Conservation (phyloP, 805 yeast species). For the Barnettozyma sucrosica region DNA sequence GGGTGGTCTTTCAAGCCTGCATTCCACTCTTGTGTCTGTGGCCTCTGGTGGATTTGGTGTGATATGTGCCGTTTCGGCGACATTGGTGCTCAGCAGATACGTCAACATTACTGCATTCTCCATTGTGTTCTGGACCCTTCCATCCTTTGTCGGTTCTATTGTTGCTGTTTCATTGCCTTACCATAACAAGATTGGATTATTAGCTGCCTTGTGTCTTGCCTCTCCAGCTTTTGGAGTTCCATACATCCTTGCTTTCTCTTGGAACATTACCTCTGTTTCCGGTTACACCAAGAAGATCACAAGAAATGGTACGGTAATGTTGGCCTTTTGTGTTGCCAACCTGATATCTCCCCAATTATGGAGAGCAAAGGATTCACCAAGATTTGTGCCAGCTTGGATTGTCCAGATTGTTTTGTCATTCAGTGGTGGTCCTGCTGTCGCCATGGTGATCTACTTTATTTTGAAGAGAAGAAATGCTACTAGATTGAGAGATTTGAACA, state of each 20-base stretch:
- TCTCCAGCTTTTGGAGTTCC: slow-evolving; percentile 39
- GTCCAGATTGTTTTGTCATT: slow-evolving; percentile 52
- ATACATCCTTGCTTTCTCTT: slow-evolving; percentile 33
- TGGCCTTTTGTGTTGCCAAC: slow-evolving; percentile 43
- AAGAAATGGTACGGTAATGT: slow-evolving; percentile 40
- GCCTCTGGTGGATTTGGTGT: slow-evolving; percentile 47
- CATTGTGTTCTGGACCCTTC: slow-evolving; percentile 34
- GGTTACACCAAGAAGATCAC: slow-evolving; percentile 48
- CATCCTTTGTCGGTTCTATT: slow-evolving; percentile 41
- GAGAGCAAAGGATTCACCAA: slow-evolving; percentile 42
- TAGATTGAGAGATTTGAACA: slow-evolving; percentile 27
- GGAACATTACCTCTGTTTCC: slow-evolving; percentile 32
- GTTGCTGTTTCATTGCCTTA: slow-evolving; percentile 40
- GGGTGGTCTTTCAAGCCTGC: slow-evolving; percentile 38
- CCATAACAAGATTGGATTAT: slow-evolving; percentile 38
- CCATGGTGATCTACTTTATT: slow-evolving; percentile 39
- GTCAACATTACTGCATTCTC: slow-evolving; percentile 35
- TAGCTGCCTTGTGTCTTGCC: slow-evolving; percentile 45
- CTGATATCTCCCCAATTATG: slow-evolving; percentile 54
- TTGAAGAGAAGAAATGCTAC: slow-evolving; percentile 39
- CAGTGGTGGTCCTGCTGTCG: slow-evolving; percentile 38
- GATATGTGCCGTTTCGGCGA: slow-evolving; percentile 34
- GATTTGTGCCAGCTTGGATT: slow-evolving; percentile 43
- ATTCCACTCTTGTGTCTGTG: slow-evolving; percentile 47
- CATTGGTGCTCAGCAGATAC: slow-evolving; percentile 23